Base-by-base conservation (phyloP, 345 rosid species). In the Syzygium oleosum region DNA sequence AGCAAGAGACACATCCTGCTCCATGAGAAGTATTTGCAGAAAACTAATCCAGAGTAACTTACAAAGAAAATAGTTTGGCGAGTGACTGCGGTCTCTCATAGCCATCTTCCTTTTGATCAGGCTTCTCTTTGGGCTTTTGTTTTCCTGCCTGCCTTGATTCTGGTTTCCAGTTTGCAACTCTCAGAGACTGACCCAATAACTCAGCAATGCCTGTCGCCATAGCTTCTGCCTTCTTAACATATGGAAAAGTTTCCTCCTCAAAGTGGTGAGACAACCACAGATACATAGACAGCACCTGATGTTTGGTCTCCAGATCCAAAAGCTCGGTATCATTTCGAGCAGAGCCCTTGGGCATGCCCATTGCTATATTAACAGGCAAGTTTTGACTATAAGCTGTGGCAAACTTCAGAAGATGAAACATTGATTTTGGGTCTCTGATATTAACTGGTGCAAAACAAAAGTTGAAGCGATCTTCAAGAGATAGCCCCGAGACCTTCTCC, bases 401-500 rank as follows among this genome's bases (percentile, higher is more conserved):
- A 88, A 97, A 96, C 85, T 95, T 90, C 59, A 91, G 91, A 29
- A 97, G 94, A 92, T 97, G 96, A 87, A 95, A 92, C 99, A 96
- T 95, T 7, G 98, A 96, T 90, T 94, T 95, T 51, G 99, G 99
- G 90, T 97, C 97, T 91, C 99, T 93, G 46, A 96, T 52, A 91
- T 96, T 97, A 68, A 96, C 98, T 10, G 99, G 99, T 31, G 99
- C 99, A 88, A 97, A 97, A 88, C 97, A 96, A 91, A 97, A 97
- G 94, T 97, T 95, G 89, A 96, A 97, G 53, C 99, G 94, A 86
- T 97, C 98, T 91, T 95, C 95, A 73, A 97, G 89, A 29, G 99
- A 96, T 85, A 97, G 56, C 46, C 96, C 96, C 51, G 86, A 87
- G 15, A 96, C 95, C 91, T 93, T 97, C 94, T 97, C 98, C 93